Base-by-base conservation (phyloP, 768 basidiomycete genomes). In the Suillus decipiens region DNA sequence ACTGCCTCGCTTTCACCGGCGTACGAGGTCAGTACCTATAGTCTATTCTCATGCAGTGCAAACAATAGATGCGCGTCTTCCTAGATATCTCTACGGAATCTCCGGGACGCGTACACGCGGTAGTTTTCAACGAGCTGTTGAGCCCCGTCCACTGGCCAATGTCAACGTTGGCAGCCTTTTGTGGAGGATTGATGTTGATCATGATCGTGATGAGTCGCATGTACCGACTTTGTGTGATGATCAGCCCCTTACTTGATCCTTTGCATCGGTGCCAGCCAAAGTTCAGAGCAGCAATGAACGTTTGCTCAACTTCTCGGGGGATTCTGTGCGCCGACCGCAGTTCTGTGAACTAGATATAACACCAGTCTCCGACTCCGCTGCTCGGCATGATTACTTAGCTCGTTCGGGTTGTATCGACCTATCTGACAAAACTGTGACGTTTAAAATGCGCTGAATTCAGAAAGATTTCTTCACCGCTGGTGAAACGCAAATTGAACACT, bases 11-110 rank as follows among this genome's bases (percentile, higher is more conserved):
- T 94, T 37, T 70, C 77, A 54, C 76, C 81, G 50, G 78, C 80
- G 62, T 97, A 97, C 72, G 88, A 90, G 79, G 93, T 92, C 65
- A 28, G 80, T 67, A 28, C 19, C 19, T 19, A 12, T 12, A n/a
- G 10, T 45, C 47, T 22, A 34, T 17, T 24, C 28, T 45, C 3
- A n/a, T 10, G 22, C 24, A 28, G 51, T n/a, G 57, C 41, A 51
- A 41, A 10, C 8, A 33, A 24, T 57, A 66, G 50, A 72, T n/a
- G 8, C 9, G 28, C 39, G 5, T 55, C 57, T 45, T 67, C 59
- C 9, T 56, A 78, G 77, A 62, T 45, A 41, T 74, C 77, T 28
- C 55, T 78, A n/a, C 54, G 36, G 41, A 71, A 33, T 28, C 60
- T 78, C 53, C 76, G 69, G 55, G 75, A 70, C 22, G 62, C 42